Percentiles rank a stretch among this genome's conserved stretches.
Evolutionary conservation across 192 early-diverging fungal genomes (phyloP).

Genomic region (Linderina pennispora): DNA sequence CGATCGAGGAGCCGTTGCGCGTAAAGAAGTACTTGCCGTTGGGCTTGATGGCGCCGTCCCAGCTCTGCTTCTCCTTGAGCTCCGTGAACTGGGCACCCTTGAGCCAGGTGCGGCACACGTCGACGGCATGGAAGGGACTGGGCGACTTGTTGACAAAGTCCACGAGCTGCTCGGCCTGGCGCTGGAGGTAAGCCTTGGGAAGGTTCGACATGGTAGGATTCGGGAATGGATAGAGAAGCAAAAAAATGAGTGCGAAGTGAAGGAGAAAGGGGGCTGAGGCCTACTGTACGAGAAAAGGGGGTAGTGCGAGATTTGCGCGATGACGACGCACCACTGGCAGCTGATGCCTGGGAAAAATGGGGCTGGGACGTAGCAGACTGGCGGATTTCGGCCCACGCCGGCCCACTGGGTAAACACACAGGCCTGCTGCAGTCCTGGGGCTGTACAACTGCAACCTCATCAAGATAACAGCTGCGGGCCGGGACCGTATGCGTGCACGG

Average conservation of each 20-base stretch:
- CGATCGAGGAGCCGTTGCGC: conserved; percentile 78
- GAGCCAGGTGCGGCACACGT: conserved; percentile 67
- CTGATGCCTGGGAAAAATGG: too few relatives aligned
- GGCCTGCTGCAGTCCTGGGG: too few relatives aligned
- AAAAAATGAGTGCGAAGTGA: neutral
- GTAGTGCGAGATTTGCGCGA: too few relatives aligned
- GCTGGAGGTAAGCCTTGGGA: conserved; percentile 43
- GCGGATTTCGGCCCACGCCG: too few relatives aligned
- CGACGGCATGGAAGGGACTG: conserved; percentile 95
- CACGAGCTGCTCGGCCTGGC: conserved; percentile 57
- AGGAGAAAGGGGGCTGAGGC: neutral
- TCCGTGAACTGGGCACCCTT: conserved; percentile 74
- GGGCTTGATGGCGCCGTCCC: conserved; percentile 61
- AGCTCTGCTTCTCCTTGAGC: conserved; percentile 85
- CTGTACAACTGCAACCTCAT: too few relatives aligned
- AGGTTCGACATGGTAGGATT: conserved; percentile 12
- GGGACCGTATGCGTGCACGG: too few relatives aligned
- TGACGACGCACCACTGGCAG: too few relatives aligned
- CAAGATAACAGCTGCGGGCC: too few relatives aligned
- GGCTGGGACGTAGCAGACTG: too few relatives aligned
- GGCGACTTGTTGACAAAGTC: conserved; percentile 88
- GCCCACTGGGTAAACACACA: too few relatives aligned
- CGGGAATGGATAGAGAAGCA: neutral
- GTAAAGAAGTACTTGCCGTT: conserved; percentile 97
- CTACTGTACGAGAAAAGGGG: neutral